Percentiles rank a stretch among this genome's conserved stretches.
Conservation (phyloP, 2,329 filamentous ascomycete genomes). For the Pestalotiopsis sp. region DNA sequence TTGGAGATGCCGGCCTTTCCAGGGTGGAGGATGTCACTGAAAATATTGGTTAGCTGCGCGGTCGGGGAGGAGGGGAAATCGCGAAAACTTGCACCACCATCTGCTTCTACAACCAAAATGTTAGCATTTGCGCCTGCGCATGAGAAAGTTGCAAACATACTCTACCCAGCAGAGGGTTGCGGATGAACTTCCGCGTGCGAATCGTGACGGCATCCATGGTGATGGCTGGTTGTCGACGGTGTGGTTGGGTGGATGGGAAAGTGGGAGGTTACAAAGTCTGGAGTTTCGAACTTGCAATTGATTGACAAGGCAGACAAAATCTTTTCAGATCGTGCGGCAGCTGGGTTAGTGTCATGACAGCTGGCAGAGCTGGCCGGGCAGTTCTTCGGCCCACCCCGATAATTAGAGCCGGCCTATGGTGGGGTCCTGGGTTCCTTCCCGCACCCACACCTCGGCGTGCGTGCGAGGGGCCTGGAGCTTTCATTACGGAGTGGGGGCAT, state of each 20-base stretch:
- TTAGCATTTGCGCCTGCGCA: neutral
- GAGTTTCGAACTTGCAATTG: neutral
- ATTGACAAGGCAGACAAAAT: neutral
- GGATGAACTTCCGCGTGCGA: constrained; percentile 97
- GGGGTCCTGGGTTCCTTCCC: neutral
- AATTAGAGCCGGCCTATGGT: neutral
- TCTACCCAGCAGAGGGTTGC: constrained; percentile 96
- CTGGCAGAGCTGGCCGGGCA: neutral
- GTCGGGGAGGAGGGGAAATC: neutral
- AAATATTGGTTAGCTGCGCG: neutral
- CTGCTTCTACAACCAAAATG: constrained; percentile 65
- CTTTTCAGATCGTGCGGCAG: neutral
- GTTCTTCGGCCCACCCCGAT: neutral
- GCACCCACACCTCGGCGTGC: neutral
- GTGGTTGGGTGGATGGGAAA: neutral
- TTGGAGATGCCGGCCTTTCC: constrained; percentile 98
- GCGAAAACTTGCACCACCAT: constrained; percentile 89
- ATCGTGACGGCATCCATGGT: constrained; percentile 6
- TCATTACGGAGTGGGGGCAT: neutral
- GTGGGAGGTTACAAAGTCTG: neutral
- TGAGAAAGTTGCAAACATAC: neutral
- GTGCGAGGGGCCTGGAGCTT: neutral
- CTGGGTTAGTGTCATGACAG: neutral
- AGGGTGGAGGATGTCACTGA: constrained; percentile 98
- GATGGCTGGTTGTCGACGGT: neutral